Conservation (phyloP, 2,329 filamentous ascomycete genomes). For the Colletotrichum phormii region DNA sequence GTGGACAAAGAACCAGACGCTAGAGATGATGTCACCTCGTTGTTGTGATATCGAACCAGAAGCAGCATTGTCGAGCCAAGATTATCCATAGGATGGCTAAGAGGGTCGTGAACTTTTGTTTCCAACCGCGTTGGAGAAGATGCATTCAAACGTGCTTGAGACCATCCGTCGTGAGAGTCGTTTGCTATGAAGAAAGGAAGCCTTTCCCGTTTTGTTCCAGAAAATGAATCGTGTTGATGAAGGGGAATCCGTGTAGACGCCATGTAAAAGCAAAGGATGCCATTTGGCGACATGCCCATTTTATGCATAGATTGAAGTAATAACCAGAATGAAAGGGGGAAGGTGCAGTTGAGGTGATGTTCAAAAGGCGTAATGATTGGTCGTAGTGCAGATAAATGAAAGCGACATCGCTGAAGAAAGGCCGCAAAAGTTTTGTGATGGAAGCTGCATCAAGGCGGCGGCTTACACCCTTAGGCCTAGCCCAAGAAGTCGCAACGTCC, state of each 20-base stretch:
- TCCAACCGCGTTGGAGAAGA: conserved; percentile 24
- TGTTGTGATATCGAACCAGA: not conserved
- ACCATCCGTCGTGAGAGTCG: conserved; percentile 38
- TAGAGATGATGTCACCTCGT: not conserved
- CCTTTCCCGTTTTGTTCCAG: conserved; percentile 41
- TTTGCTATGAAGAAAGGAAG: conserved; percentile 36
- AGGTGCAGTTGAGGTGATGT: conserved; percentile 16
- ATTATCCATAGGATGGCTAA: conserved; percentile 4
- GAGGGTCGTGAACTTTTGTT: conserved; percentile 26
- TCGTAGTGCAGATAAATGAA: conserved; percentile 31
- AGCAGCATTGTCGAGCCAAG: not conserved
- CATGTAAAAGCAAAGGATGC: conserved; percentile 40
- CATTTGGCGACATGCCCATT: conserved; percentile 36
- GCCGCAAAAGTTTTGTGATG: not conserved
- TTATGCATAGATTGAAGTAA: conserved; percentile 33
- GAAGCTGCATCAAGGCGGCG: not conserved
- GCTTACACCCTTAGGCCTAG: not conserved
- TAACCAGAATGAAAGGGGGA: conserved; percentile 29
- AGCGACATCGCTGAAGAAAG: not conserved
- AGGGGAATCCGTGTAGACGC: conserved; percentile 44
- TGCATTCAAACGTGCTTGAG: conserved; percentile 35
- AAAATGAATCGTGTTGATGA: conserved; percentile 43
- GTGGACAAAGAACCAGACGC: not conserved
- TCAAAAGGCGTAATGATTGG: conserved; percentile 14
- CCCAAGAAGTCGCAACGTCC: conserved; percentile 7